Conservation (phyloP, 208 protist genomes). For the Acanthamoeba lugdunensis region DNA sequence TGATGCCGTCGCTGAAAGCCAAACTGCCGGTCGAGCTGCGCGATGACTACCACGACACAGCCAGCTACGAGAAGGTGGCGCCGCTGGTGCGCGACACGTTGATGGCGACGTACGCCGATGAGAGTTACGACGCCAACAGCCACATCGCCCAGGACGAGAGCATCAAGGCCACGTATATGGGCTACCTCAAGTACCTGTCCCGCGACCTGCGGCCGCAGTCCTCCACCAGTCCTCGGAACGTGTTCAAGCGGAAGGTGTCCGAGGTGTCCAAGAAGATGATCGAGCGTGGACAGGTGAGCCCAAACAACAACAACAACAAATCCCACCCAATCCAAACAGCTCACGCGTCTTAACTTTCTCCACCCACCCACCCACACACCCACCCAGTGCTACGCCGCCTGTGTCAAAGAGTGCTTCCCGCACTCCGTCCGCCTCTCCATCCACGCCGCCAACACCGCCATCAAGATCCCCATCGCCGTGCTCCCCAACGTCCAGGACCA, state of each 20-base stretch:
- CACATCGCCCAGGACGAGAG: not conserved
- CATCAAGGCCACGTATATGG: constrained; percentile 2
- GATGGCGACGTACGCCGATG: not conserved
- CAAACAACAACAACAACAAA: not conserved
- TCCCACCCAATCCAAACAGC: too few species aligned
- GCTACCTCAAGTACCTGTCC: constrained; percentile 2
- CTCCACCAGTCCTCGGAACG: not conserved
- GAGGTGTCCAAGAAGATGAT: constrained; percentile 1
- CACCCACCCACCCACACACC: not conserved
- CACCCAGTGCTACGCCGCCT: not conserved
- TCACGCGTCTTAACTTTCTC: too few species aligned
- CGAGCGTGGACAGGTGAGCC: not conserved
- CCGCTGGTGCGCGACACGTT: not conserved
- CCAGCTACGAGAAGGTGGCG: not conserved
- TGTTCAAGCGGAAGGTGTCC: not conserved
- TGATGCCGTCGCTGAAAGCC: not conserved
- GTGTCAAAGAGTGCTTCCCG: not conserved
- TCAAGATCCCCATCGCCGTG: not conserved
- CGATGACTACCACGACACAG: not conserved
- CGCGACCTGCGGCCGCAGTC: not conserved
- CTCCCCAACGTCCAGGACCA: not conserved
- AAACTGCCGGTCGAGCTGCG: not conserved
- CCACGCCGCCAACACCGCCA: constrained; percentile 10
- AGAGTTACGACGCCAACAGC: not conserved
- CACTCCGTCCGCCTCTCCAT: constrained; percentile 22